These are phyloP conservation scores for Ilyonectria destructans DNA, from an alignment of 2,329 filamentous ascomycete species.

Conservation along the genomic window DNA sequence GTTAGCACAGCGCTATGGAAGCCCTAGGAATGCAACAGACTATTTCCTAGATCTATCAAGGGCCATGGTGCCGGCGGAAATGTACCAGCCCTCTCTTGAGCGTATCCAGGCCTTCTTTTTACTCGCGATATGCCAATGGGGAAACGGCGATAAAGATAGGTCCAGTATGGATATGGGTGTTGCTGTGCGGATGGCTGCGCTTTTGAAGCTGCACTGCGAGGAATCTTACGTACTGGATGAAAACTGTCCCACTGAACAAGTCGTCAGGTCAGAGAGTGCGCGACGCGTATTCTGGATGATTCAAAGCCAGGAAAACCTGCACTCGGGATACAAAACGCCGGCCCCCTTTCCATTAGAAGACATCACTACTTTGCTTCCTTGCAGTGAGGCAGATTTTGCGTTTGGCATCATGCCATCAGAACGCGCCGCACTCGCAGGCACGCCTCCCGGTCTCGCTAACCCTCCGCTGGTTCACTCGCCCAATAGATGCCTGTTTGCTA, in stretches of 20 bases:
- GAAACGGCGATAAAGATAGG: slow-evolving; percentile 52
- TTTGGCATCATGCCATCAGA: slow-evolving; percentile 52
- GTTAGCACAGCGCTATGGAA: slow-evolving; percentile 46
- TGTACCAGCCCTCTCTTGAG: slow-evolving; percentile 51
- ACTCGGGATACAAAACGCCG: slow-evolving; percentile 54
- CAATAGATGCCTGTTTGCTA: slow-evolving; percentile 56
- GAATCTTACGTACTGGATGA: slow-evolving; percentile 53
- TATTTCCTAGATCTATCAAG: slow-evolving; percentile 49
- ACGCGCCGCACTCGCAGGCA: slow-evolving; percentile 53
- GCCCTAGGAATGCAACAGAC: slow-evolving; percentile 45
- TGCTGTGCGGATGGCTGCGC: slow-evolving; percentile 55
- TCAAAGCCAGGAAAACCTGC: slow-evolving; percentile 56
- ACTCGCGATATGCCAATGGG: slow-evolving; percentile 54
- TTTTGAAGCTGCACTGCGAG: slow-evolving; percentile 56
- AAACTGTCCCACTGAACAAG: slow-evolving; percentile 46
- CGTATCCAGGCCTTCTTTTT: slow-evolving; percentile 53
- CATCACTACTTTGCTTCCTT: slow-evolving; percentile 56
- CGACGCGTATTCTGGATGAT: slow-evolving; percentile 58
- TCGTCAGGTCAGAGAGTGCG: slow-evolving; percentile 53
- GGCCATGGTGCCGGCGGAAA: slow-evolving; percentile 46
- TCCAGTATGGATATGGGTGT: slow-evolving; percentile 57
- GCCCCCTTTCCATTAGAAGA: slow-evolving; percentile 53
- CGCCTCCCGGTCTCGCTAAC: slow-evolving; percentile 47
- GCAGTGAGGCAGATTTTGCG: slow-evolving; percentile 57
- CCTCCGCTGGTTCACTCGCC: slow-evolving; percentile 45